Conservation (phyloP, 1,284 basidiomycete genomes). For the Cronartium quercuum region DNA sequence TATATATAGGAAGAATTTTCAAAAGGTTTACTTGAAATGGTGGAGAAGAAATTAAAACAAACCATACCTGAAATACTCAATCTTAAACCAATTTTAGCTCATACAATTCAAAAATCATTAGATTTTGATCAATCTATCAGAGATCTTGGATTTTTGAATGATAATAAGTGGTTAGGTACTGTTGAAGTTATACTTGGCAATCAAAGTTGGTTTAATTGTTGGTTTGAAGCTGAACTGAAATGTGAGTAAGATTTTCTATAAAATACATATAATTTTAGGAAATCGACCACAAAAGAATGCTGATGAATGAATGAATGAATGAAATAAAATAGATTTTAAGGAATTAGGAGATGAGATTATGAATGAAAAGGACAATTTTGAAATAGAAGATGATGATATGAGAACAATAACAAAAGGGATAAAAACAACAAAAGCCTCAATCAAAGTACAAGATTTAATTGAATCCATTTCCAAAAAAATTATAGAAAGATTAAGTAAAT, state of each 20-base stretch:
- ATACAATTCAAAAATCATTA: conserved; percentile 87
- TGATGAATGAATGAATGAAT: not conserved
- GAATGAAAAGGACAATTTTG: not conserved
- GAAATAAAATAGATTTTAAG: not conserved
- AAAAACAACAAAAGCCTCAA: not conserved
- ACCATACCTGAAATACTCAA: conserved; percentile 68
- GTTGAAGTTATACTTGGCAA: conserved; percentile 74
- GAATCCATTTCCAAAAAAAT: conserved; percentile 5
- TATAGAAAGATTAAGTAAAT: not conserved
- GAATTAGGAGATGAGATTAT: conserved; percentile 18
- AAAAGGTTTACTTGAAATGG: conserved; percentile 8
- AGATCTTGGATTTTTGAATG: conserved; percentile 16
- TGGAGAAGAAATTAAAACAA: conserved; percentile 58
- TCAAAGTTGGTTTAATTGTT: conserved; percentile 79
- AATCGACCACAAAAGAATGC: not conserved
- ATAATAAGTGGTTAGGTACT: conserved; percentile 46
- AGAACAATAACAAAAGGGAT: not conserved
- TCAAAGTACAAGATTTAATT: conserved; percentile 5
- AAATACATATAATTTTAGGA: not conserved
- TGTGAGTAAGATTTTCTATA: not conserved
- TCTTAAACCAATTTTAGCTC: conserved; percentile 78
- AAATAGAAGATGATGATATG: conserved; percentile 2
- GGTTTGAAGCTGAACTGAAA: conserved; percentile 70
- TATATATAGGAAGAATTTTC: conserved; percentile 76
- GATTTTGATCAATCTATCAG: conserved; percentile 72